Conservation (phyloP, 768 basidiomycete genomes). For the Russula brevipes region DNA sequence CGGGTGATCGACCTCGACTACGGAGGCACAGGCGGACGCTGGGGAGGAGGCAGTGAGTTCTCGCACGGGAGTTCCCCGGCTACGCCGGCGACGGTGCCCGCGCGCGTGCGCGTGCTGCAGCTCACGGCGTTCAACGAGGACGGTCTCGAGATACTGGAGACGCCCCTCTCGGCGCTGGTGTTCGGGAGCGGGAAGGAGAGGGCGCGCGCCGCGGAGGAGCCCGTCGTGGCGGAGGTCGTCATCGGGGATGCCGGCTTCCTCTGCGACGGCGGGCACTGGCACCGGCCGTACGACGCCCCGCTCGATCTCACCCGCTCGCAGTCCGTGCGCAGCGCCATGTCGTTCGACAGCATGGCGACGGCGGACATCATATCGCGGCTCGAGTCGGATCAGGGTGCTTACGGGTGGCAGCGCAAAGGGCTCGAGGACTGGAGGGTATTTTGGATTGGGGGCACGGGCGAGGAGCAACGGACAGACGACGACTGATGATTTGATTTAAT, state of each 20-base stretch:
- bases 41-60: not conserved
- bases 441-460: conserved; percentile 64
- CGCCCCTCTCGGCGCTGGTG: conserved; percentile 42
- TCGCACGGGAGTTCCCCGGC: not conserved
- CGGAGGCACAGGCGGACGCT: not conserved
- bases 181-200: not conserved
- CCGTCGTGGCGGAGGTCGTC: conserved; percentile 51
- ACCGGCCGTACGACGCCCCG: conserved; percentile 33
- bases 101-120: conserved; percentile 48
- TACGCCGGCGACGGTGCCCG: not conserved
- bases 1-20: conserved; percentile 38
- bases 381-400: conserved; percentile 58
- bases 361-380: conserved; percentile 45
- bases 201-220: conserved; percentile 42
- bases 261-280: conserved; percentile 47
- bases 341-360: conserved; percentile 49
- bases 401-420: conserved; percentile 75
- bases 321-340: conserved; percentile 41
- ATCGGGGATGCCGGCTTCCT: conserved; percentile 60
- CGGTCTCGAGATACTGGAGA: conserved; percentile 72
- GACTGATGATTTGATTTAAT: conserved; percentile 21
- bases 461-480: conserved; percentile 32
- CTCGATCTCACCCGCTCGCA: conserved; percentile 39
- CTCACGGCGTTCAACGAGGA: conserved; percentile 62
- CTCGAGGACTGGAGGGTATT: conserved; percentile 73